These are phyloP conservation scores for Sporothrix brasiliensis DNA, from an alignment of 2,329 filamentous ascomycete species.

Conservation along the genomic window DNA sequence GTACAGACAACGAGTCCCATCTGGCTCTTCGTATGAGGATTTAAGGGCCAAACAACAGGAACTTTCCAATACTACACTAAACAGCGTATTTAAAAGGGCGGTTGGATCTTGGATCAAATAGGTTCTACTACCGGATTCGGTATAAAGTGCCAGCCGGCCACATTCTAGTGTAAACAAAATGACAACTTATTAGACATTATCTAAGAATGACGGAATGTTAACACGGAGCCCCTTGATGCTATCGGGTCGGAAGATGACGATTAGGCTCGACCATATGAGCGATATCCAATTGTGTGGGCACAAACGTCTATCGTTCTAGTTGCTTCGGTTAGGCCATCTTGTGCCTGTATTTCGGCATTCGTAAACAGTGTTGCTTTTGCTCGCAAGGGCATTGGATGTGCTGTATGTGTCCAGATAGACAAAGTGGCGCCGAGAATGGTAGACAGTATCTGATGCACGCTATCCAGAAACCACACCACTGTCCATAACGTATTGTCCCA, in stretches of 20 bases:
- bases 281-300: no score
- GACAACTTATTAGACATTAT: not conserved
- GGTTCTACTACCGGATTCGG: not conserved
- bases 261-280: not conserved
- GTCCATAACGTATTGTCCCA: no score
- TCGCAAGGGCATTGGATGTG: not conserved
- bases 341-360: no score
- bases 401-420: not conserved
- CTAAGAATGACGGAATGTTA: constrained; percentile 21
- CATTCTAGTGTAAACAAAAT: not conserved
- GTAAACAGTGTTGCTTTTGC: no score
- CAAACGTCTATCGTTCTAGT: no score
- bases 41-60: no score
- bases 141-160: not conserved
- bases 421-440: not conserved
- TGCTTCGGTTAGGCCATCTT: not conserved
- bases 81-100: not conserved
- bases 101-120: not conserved
- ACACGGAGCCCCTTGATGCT: not conserved
- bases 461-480: not conserved
- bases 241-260: not conserved
- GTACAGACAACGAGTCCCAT: not conserved
- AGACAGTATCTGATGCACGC: not conserved
- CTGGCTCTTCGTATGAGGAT: no score
- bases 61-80: not conserved